A percentile compares a stretch with the other conserved stretches of the same genome.
These are phyloP conservation scores for Aspergillus egyptiacus DNA, from an alignment of 495 filamentous ascomycete species.

Conservation along the genomic window DNA sequence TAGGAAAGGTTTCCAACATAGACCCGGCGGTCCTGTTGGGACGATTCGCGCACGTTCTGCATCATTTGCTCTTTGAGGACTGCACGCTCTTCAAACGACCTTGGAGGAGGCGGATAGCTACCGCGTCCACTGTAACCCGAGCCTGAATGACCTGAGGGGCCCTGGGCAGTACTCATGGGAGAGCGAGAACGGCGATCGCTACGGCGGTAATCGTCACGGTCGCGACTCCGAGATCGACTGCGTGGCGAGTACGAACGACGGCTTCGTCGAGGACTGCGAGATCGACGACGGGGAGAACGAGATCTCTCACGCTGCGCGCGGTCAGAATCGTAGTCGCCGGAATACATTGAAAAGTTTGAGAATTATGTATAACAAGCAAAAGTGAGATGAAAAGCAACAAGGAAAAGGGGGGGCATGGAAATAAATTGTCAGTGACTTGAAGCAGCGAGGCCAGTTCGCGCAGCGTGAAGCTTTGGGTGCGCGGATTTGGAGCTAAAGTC, in stretches of 20 bases:
- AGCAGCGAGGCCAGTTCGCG: not conserved
- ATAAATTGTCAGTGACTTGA: not conserved
- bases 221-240: constrained; percentile 85
- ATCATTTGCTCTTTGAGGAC: constrained; percentile 92
- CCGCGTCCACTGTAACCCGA: constrained; percentile 53
- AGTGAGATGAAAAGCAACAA: not conserved
- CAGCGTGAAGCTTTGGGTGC: constrained; percentile 7
- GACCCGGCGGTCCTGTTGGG: constrained; percentile 97
- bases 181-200: constrained; percentile 74
- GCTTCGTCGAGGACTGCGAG: constrained; percentile 65
- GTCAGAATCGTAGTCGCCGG: constrained; percentile 35
- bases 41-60: constrained; percentile 84
- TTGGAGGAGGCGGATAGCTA: constrained; percentile 56
- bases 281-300: constrained; percentile 84
- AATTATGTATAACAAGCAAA: constrained; percentile 9
- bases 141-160: constrained; percentile 56
- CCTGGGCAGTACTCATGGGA: constrained; percentile 73
- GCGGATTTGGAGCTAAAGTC: not conserved
- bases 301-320: constrained; percentile 82
- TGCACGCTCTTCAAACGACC: constrained; percentile 77
- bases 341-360: constrained; percentile 27
- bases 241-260: constrained; percentile 91
- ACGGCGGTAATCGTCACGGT: constrained; percentile 82
- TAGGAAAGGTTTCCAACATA: constrained; percentile 99
- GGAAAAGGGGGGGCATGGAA: constrained; percentile 1